These are phyloP conservation scores for Cephaloascus albidus DNA, from an alignment of 805 yeast species.

Conservation along the genomic window DNA sequence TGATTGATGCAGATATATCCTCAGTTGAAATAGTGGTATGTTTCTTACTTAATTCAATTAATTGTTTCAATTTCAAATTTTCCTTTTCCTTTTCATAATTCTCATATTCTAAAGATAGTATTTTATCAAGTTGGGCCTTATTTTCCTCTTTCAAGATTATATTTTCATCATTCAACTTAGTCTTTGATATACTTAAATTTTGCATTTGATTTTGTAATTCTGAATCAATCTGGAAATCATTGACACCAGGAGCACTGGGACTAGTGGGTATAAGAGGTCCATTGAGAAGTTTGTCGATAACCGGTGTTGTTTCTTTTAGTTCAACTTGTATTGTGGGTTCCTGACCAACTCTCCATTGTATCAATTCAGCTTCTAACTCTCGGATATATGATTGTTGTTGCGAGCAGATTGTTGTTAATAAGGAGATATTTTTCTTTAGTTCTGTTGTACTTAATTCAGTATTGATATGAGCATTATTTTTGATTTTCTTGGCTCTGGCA, in stretches of 20 bases:
- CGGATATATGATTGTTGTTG: slow-evolving; percentile 15
- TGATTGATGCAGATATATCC: neutral
- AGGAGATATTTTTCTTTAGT: slow-evolving; percentile 24
- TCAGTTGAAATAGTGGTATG: neutral
- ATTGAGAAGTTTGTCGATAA: neutral
- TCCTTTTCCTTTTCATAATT: neutral
- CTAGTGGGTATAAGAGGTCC: neutral
- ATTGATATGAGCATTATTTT: slow-evolving; percentile 57
- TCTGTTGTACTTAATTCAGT: slow-evolving; percentile 45
- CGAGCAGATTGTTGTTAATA: slow-evolving; percentile 19
- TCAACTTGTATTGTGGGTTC: slow-evolving; percentile 8
- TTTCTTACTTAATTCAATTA: neutral
- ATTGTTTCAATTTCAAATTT: neutral
- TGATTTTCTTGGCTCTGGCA: slow-evolving; percentile 56
- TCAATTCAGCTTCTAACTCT: slow-evolving; percentile 31
- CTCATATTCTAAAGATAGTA: neutral
- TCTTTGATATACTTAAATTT: neutral
- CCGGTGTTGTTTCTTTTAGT: neutral
- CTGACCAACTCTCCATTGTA: slow-evolving; percentile 22
- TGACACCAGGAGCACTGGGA: slow-evolving; percentile 5
- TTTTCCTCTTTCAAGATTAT: neutral
- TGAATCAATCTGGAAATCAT: neutral
- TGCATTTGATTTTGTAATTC: neutral
- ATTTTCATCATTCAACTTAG: neutral
- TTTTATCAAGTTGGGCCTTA: neutral